Base-by-base conservation (phyloP, 768 basidiomycete genomes). In the Rubroboletus pulcherrimus region DNA sequence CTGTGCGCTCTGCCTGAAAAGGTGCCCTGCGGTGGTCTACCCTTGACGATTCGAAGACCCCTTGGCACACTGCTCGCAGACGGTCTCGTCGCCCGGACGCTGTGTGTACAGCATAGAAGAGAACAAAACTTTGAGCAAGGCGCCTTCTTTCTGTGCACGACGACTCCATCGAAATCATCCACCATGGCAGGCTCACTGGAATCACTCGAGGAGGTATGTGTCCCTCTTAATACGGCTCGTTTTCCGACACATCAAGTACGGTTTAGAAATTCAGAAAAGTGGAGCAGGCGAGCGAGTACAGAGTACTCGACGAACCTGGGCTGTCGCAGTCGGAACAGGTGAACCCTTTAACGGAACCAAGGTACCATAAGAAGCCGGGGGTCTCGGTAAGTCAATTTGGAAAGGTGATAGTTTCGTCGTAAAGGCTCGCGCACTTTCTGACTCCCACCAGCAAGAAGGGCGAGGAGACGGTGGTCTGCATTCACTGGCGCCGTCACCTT, bases 331-430 rank as follows among this genome's bases (percentile, higher is more conserved):
- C 1, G 45, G 52, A 66, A 53, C 41, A 61, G 43, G 46, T 59
- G 50, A 59, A 65, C 64, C 57, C 64, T 51, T 39, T 68, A 34
- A 53, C 48, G 9, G 51, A 51, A 9, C 26, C 59, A 29, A 71
- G 63, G 60, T 68, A 68, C 38, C 68, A 69, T 39, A 73, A 77
- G 54, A 71, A 77, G 45, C 79, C 78, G 17, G 83, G 80, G 50
- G 75, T 86, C 37, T 84, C 83, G 1, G 75, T 86, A 41, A 81
- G 82, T 51, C 75, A 81, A 17, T 82, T 85, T 59, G 84, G 85
- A 29, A 79, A 84, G 77, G 83, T 85, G 46, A 55, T 73, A 55
- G 19, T 49, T 40, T 46, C 24, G 50, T 56, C 43, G 29, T 49
- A 54, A 8, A 29, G 19, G 26, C 14, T 35, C 21, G 49, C 11